Evolutionary conservation across 306 rosid genomes (phyloP), one percentile per base, ranked within the genome.

Genomic region (Hippophae tibetana): DNA sequence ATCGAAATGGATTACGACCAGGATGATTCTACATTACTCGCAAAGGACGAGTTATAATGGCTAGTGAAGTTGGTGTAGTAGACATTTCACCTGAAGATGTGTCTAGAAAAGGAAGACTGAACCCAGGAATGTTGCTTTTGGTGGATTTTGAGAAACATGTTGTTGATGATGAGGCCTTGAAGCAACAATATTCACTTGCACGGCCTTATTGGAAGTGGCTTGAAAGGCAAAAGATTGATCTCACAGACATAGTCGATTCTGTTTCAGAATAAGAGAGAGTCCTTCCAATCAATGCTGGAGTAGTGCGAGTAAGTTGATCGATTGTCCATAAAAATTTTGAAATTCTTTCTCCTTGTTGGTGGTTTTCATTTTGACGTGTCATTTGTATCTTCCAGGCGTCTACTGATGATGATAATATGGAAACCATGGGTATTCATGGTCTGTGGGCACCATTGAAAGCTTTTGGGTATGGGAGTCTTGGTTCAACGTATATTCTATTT

Each of bases 101-200:
- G 53, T 57, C 66, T 53, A 79, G 90, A 74, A 92, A 92, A 82
- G 99, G 99, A 75, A 82, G 99, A 68, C 83, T 88, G 44, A 92
- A 88, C 70, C 99, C 99, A 59, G 96, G 99, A 64, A 88, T 92
- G 99, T 85, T 92, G 99, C 96, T 92, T 59, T 74, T 88, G 61
- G 97, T 92, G 43, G 96, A 92, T 67, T 92, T 92, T 86, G 97
- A 92, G 74, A 86, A 88, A 59, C 94, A 88, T 62, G 99, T 92
- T 69, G 99, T 92, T 3, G 95, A 92, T 50, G 95, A 92, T 61
- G 96, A 85, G 13, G 95, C 90, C 61, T 75, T 92, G 74, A 92
- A 88, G 79, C 84, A 82, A 61, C 95, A 92, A 54, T 92, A 92
- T 73, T 92, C 99, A 40, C 53, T 77, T 66, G 88, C 95, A 61